phyloP scores from a whole-genome alignment of 768 basidiomycete species.

The Mycena floridula region DNA sequence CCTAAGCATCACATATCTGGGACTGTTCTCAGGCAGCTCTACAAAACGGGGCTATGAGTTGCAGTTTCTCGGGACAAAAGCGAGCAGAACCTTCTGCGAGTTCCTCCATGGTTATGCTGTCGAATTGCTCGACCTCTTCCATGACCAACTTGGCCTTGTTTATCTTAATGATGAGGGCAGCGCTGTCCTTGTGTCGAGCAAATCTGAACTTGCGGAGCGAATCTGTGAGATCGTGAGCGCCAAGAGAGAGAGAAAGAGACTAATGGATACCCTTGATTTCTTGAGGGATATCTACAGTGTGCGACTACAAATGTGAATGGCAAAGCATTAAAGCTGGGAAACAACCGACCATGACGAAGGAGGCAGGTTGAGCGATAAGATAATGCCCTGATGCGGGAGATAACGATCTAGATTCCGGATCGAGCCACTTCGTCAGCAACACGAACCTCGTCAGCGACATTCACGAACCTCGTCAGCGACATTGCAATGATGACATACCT shows the following conservation, averaged over 20 bases:
- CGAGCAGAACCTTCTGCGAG: constrained; percentile 72
- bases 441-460: no score
- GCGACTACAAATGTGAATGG: no score
- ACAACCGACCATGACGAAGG: constrained; percentile 8
- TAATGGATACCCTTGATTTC: constrained; percentile 60
- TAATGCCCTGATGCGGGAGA: no score
- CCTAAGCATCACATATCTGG: constrained; percentile 88
- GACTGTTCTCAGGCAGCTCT: constrained; percentile 88
- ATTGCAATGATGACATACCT: no score
- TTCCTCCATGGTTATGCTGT: constrained; percentile 72
- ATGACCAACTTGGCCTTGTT: constrained; percentile 76
- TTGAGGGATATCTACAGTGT: constrained; percentile 83
- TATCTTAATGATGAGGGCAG: constrained; percentile 86
- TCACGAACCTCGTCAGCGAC: no score
- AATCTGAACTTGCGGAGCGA: constrained; percentile 76
- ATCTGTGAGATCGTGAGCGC: no score
- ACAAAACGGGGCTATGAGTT: no score
- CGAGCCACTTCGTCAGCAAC: no score
- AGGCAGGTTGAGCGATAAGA: background rate
- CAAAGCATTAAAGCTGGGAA: no score
- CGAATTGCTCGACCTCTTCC: constrained; percentile 79
- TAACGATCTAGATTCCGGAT: no score
- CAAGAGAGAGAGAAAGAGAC: no score
- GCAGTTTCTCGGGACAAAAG: background rate
- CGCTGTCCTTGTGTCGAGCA: constrained; percentile 64